A percentile compares a stretch with the other conserved stretches of the same genome.
Evolutionary conservation across 495 filamentous ascomycete genomes (phyloP).

Genomic region (Xylaria telfairii): DNA sequence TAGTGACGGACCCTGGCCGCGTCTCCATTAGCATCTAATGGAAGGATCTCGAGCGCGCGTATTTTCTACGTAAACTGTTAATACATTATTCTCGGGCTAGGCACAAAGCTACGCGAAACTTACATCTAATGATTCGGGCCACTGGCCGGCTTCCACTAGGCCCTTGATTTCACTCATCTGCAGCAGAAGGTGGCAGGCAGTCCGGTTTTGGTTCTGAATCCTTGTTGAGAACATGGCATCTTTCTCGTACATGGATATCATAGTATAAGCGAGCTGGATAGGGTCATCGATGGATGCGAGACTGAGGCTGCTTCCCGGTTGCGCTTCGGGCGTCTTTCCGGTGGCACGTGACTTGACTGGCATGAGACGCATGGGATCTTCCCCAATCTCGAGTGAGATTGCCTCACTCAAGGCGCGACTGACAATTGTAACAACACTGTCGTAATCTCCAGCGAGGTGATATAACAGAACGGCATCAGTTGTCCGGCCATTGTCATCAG

Average conservation of each 20-base stretch:
- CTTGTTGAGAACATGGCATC: slow-evolving; percentile 75
- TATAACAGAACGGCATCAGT: slow-evolving; percentile 94
- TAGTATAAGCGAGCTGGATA: slow-evolving; percentile 74
- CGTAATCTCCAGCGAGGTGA: slow-evolving; percentile 92
- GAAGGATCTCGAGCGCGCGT: slow-evolving; percentile 73
- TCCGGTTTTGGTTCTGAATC: slow-evolving; percentile 69
- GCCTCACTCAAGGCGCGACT: slow-evolving; percentile 91
- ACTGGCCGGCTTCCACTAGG: slow-evolving; percentile 70
- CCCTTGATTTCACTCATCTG: slow-evolving; percentile 79
- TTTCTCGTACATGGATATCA: slow-evolving; percentile 78
- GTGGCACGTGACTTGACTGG: slow-evolving; percentile 72
- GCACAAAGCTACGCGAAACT: slow-evolving; percentile 46
- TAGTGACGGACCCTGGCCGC: slow-evolving; percentile 73
- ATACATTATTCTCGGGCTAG: slow-evolving; percentile 22
- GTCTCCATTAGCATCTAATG: slow-evolving; percentile 71
- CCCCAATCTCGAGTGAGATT: slow-evolving; percentile 79
- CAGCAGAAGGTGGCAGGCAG: slow-evolving; percentile 74
- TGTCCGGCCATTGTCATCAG: slow-evolving; percentile 90
- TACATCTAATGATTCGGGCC: slow-evolving; percentile 83
- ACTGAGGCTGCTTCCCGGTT: slow-evolving; percentile 69
- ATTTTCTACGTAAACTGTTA: slow-evolving; percentile 65
- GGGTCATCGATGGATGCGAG: slow-evolving; percentile 89
- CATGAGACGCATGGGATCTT: slow-evolving; percentile 74
- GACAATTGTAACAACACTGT: slow-evolving; percentile 85
- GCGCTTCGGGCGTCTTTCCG: slow-evolving; percentile 38